Evolutionary conservation across 2,329 filamentous ascomycete genomes (phyloP), one percentile per base, ranked within the genome.

Genomic region (Westerdykella aurantiaca): DNA sequence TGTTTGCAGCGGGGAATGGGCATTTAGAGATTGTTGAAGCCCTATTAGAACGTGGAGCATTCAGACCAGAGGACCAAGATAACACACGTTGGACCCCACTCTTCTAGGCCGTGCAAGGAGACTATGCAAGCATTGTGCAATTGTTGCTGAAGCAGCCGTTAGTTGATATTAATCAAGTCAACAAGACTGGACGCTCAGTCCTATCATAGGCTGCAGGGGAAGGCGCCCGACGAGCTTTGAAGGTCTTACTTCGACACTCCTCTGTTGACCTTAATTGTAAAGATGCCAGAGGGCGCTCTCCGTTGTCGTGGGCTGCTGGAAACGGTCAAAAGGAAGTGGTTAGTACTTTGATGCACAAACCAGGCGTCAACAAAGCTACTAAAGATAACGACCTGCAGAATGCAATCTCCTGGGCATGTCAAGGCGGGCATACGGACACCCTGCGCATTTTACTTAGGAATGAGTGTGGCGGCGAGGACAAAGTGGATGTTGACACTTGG

Each of bases 121-220:
- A 59, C 25, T 44, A 64, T 47, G 21, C 46, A 29, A 40, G 43
- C 2, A 55, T 63, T 10, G 44, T 60, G 29, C 46, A 48, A 12
- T 6, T 42, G 7, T 50, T 69, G n/a, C 34, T 60, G 11, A 43
- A 46, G 12, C 51, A 57, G 16, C 35, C 40, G 14, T 44, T 47
- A 1, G 41, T 66, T 3, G 46, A 64, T 31, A 38, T 63, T 33
- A 66, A 68, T 44, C 58, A 64, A 29, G 47, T 53, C 5, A 65
- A 69, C 41, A 57, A 54, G 41, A 34, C 31, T 23, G 60, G 62
- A 16, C 61, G 65, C 43, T 64, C 61, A 37, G 53, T 59, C 4
- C 37, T 67, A 22, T 67, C 63, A n/a, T 67, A 62, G 63, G 65
- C 64, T 2, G 60, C 63, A 22, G 56, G 56, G 5, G 58, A 58